A percentile compares a stretch with the other conserved stretches of the same genome.
Evolutionary conservation across 768 basidiomycete genomes (phyloP).

Genomic region (Tubosaeta sp.): DNA sequence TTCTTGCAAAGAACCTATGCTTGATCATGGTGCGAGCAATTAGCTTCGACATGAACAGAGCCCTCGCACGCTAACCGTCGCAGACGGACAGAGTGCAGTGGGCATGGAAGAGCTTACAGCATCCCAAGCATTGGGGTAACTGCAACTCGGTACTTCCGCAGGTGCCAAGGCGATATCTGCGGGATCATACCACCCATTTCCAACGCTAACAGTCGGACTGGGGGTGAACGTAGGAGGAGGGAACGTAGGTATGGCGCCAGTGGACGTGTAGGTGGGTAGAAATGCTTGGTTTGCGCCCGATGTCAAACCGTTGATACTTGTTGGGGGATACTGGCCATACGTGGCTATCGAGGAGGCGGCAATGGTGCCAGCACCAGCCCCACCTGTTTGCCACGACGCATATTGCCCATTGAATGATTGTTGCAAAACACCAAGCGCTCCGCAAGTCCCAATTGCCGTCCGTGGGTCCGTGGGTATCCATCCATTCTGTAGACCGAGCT

Average conservation of each 20-base stretch:
- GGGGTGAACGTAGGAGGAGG: conserved; percentile 51
- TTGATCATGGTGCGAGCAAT: conserved; percentile 6
- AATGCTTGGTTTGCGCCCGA: conserved; percentile 31
- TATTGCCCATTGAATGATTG: conserved; percentile 50
- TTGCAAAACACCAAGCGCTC: conserved; percentile 42
- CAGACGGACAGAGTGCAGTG: conserved; percentile 37
- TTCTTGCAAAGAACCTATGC: not conserved
- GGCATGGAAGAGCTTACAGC: conserved; percentile 49
- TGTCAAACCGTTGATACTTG: conserved; percentile 44
- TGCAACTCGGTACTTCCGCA: conserved; percentile 59
- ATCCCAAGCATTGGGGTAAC: conserved; percentile 62
- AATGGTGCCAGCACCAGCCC: conserved; percentile 47
- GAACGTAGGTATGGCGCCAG: conserved; percentile 53
- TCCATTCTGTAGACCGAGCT: conserved; percentile 65
- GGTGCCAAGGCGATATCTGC: conserved; percentile 50
- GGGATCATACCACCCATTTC: conserved; percentile 56
- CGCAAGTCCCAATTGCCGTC: conserved; percentile 60
- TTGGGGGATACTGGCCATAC: conserved; percentile 52
- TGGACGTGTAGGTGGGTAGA: conserved; percentile 64
- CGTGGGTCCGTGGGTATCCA: conserved; percentile 79
- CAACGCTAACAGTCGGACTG: conserved; percentile 37
- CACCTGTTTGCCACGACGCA: conserved; percentile 68
- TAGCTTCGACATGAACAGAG: not conserved
- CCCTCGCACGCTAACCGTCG: not conserved
- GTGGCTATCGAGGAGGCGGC: conserved; percentile 36